Evolutionary conservation across 495 filamentous ascomycete genomes (phyloP), one percentile per base, ranked within the genome.

Genomic region (Podospora conica): DNA sequence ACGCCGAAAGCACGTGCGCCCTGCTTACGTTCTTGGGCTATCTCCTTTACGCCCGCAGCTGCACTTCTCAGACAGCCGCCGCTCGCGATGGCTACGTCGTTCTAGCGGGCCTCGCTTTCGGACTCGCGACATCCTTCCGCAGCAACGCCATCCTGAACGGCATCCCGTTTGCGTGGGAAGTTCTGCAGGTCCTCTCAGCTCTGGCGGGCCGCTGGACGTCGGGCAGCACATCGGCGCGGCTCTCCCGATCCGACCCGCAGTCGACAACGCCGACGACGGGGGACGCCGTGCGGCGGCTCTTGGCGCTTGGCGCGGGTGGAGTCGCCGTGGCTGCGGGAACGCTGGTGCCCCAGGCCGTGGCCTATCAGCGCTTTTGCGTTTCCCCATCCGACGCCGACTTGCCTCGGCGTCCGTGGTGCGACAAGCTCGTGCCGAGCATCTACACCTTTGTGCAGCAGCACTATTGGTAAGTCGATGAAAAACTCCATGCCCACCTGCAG

Each of bases 111-210:
- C 66, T 85, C 6, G 66, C 86, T n/a, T 93, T 97, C 73, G 90
- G 88, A 0, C 68, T 87, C 22, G 90, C 92, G 1, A 88, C 87
- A 3, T 85, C 84, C 11, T 87, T 96, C 55, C 87, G 95, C 58
- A 91, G 90, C 69, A 98, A 98, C 77, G 95, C 91, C 4, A 75
- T 97, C 24, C 79, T 98, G 2, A 96, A 91, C 75, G 95, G 95
- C 8, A 70, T 91, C 23, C 77, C 76, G 1, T 82, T 83, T 56
- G 79, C 78, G 3, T 73, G 72, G 63, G 80, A 81, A 15, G 68
- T 78, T 5, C 8, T 76, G 9, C 68, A 65, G 53, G 71, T 91
- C 20, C 85, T 95, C 57, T 81, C 88, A 68, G 73, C 65, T 58
- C 31, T 74, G 71, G 2, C 21, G 12, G 15, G 15, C 3, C 5